Conservation (phyloP, 345 rosid genomes). For the Geranium brycei region DNA sequence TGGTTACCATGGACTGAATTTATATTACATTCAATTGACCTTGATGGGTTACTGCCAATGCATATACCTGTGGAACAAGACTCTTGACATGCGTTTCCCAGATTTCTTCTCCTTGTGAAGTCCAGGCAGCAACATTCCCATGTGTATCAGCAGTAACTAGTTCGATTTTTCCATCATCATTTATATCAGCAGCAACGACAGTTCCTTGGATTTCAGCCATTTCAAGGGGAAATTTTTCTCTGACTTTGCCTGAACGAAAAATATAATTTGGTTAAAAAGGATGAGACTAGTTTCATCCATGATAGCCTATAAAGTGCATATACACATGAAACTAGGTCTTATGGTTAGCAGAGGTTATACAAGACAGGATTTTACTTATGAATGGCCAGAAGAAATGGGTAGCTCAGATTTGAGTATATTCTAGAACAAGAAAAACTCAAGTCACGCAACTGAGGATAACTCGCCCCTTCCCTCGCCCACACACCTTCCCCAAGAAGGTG, state of each 20-base stretch:
- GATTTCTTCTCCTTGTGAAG: constrained; percentile 75
- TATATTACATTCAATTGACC: neutral
- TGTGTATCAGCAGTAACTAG: constrained; percentile 89
- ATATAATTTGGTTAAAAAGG: neutral
- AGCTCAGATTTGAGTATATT: too few relatives aligned
- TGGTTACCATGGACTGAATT: too few relatives aligned
- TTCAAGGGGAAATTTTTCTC: constrained; percentile 87
- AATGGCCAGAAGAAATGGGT: too few relatives aligned
- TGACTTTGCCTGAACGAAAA: constrained; percentile 45
- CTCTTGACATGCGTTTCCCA: constrained; percentile 91
- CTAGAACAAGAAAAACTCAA: too few relatives aligned
- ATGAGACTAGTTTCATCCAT: too few relatives aligned
- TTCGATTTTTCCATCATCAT: constrained; percentile 98
- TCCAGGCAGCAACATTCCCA: constrained; percentile 99
- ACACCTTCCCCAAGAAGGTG: too few relatives aligned
- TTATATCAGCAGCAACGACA: constrained; percentile 92
- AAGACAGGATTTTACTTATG: neutral
- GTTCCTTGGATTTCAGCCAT: constrained; percentile 99
- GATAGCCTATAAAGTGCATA: too few relatives aligned
- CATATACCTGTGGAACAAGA: constrained; percentile 70
- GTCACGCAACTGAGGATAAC: too few relatives aligned
- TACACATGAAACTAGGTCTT: too few relatives aligned
- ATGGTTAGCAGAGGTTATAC: too few relatives aligned
- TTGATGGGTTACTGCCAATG: neutral
- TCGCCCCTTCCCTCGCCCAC: too few relatives aligned